phyloP scores from a whole-genome alignment of 768 basidiomycete species.

The Podaxis carcinomalis region DNA sequence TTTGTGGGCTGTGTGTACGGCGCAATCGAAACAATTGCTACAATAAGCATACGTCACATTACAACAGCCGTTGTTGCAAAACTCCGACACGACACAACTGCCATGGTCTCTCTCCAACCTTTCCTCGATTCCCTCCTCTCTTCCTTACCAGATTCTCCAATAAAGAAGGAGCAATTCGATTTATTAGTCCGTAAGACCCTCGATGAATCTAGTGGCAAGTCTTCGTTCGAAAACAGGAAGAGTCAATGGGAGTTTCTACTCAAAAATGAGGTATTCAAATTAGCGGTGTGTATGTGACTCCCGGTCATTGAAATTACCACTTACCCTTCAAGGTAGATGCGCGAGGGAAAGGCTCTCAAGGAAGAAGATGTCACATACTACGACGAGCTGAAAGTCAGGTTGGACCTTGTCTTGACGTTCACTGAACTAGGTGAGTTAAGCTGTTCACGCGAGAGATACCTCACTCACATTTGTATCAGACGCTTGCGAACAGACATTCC shows the following conservation, averaged over 20 bases:
- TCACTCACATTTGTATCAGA: constrained; percentile 39
- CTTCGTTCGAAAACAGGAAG: constrained; percentile 56
- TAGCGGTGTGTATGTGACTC: constrained; percentile 51
- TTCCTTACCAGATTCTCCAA: constrained; percentile 47
- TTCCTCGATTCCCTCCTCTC: constrained; percentile 46
- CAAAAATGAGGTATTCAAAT: constrained; percentile 63
- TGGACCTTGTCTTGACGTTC: constrained; percentile 74
- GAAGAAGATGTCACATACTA: constrained; percentile 55
- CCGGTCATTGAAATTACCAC: background rate
- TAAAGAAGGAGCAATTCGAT: constrained; percentile 43
- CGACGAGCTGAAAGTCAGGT: constrained; percentile 47
- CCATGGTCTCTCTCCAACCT: constrained; percentile 50
- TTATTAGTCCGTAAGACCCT: constrained; percentile 46
- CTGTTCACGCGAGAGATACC: background rate
- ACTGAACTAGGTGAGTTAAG: constrained; percentile 65
- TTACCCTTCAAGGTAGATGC: constrained; percentile 36
- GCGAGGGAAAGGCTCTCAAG: constrained; percentile 64
- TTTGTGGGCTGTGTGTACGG: background rate
- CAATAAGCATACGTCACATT: background rate
- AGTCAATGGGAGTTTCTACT: constrained; percentile 74
- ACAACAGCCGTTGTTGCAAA: constrained; percentile 14
- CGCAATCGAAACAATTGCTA: no score
- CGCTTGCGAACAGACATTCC: constrained; percentile 72
- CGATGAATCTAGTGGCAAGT: constrained; percentile 32
- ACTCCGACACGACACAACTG: constrained; percentile 19